A percentile compares a stretch with the other conserved stretches of the same genome.
Evolutionary conservation across 176 grass and related monocot species (phyloP).

Genomic region (Zea luxurians): DNA sequence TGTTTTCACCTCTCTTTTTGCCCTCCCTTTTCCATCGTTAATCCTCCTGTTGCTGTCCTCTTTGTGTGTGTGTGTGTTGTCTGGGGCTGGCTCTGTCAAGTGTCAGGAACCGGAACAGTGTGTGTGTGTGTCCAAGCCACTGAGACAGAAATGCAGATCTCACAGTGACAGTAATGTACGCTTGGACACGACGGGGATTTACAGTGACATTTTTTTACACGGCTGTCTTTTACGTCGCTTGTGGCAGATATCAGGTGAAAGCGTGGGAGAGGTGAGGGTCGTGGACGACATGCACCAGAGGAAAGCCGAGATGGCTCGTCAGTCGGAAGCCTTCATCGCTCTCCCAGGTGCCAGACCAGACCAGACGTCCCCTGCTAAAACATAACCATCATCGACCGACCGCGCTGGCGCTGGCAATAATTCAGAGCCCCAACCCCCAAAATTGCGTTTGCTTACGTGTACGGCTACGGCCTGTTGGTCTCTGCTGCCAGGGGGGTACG

Average conservation of each 20-base stretch:
- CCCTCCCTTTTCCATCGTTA: background rate
- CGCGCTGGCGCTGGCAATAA: background rate
- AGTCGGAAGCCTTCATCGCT: conserved; percentile 78
- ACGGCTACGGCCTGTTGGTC: background rate
- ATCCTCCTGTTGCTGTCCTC: background rate
- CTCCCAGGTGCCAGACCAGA: conserved; percentile 56
- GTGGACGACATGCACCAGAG: conserved; percentile 84
- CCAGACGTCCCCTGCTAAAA: background rate
- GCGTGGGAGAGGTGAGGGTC: conserved; percentile 64
- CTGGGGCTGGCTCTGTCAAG: too few species aligned
- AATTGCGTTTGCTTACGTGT: background rate
- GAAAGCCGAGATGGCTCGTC: conserved; percentile 83
- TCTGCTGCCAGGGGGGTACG: conserved; percentile 63
- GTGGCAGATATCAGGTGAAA: conserved; percentile 77
- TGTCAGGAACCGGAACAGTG: background rate
- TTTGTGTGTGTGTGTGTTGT: too few species aligned
- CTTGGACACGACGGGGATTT: background rate
- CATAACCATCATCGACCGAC: background rate
- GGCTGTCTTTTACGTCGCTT: background rate
- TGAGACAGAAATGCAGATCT: background rate
- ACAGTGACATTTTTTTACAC: background rate
- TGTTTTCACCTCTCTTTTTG: background rate
- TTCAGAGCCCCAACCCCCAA: background rate
- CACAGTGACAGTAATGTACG: background rate
- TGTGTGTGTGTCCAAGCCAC: too few species aligned